Conservation (phyloP, 768 basidiomycete species). For the Mycena rosella region DNA sequence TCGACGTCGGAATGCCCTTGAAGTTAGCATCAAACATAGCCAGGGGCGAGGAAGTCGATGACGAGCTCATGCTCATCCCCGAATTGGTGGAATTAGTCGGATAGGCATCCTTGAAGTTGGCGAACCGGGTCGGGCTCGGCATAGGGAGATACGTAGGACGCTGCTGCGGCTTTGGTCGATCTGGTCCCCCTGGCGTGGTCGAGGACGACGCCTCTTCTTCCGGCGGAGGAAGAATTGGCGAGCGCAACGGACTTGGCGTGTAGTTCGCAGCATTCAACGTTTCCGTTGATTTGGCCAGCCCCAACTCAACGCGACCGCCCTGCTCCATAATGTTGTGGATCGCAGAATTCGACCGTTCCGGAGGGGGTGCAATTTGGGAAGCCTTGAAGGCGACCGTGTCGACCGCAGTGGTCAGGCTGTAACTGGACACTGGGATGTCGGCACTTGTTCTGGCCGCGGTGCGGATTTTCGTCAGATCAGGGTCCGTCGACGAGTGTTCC, state of each 20-base stretch:
- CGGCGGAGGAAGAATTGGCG: slow-evolving; percentile 7
- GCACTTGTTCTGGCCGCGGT: slow-evolving; percentile 37
- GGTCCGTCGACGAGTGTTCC: slow-evolving; percentile 38
- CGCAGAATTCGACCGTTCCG: slow-evolving; percentile 56
- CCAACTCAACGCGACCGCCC: slow-evolving; percentile 70
- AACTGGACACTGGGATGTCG: slow-evolving; percentile 35
- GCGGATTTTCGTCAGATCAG: slow-evolving; percentile 39
- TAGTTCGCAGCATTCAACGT: slow-evolving; percentile 14
- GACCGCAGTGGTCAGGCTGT: slow-evolving; percentile 44
- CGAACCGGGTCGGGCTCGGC: slow-evolving; percentile 37
- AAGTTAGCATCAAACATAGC: slow-evolving; percentile 55
- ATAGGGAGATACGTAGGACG: slow-evolving; percentile 39
- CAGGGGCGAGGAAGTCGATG: slow-evolving; percentile 44
- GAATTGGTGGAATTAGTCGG: slow-evolving; percentile 31
- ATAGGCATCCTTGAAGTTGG: slow-evolving; percentile 26
- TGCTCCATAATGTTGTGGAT: slow-evolving; percentile 79
- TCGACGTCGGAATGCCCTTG: slow-evolving; percentile 54
- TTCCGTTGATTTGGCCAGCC: slow-evolving; percentile 51
- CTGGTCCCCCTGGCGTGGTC: background rate
- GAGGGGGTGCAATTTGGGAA: slow-evolving; percentile 43
- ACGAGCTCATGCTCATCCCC: slow-evolving; percentile 20
- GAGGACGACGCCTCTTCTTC: slow-evolving; percentile 19
- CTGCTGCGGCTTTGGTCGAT: background rate
- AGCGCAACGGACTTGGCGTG: slow-evolving; percentile 22
- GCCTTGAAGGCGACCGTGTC: slow-evolving; percentile 47